phyloP scores from a whole-genome alignment of 176 grass and related monocot species.

The Poa annua region DNA sequence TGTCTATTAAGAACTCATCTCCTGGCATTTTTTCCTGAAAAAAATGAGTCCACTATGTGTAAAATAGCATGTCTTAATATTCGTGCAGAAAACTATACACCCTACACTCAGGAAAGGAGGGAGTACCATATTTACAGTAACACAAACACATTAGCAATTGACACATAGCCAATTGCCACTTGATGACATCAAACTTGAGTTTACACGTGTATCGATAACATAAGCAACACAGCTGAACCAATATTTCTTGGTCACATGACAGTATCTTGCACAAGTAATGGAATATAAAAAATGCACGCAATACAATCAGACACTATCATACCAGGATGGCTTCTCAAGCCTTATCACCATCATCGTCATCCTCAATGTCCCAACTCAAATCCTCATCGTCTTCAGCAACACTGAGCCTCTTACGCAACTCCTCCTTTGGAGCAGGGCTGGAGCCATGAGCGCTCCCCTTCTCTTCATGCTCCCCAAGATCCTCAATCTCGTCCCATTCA shows the following conservation, averaged over 20 bases:
- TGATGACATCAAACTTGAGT: constrained; percentile 40
- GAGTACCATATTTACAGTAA: constrained; percentile 11
- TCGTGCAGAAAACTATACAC: too few relatives aligned
- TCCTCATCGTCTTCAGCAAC: constrained; percentile 87
- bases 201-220: constrained; percentile 54
- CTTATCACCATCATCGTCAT: constrained; percentile 63
- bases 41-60: too few relatives aligned
- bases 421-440: constrained; percentile 60
- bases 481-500: constrained; percentile 96
- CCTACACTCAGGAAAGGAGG: too few relatives aligned
- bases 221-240: constrained; percentile 49
- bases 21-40: too few relatives aligned
- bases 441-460: constrained; percentile 38
- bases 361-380: constrained; percentile 98
- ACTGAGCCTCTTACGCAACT: constrained; percentile 73
- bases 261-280: constrained; percentile 45
- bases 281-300: constrained; percentile 34
- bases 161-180: constrained; percentile 6
- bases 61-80: too few relatives aligned
- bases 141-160: neutral
- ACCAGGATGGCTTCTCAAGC: constrained; percentile 42
- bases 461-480: constrained; percentile 78
- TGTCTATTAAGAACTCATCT: too few relatives aligned
- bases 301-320: constrained; percentile 43
- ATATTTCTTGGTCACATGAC: constrained; percentile 55